Conservation (phyloP, 371 early-diverging fungal species). For the Quaeritorhiza haematococci region DNA sequence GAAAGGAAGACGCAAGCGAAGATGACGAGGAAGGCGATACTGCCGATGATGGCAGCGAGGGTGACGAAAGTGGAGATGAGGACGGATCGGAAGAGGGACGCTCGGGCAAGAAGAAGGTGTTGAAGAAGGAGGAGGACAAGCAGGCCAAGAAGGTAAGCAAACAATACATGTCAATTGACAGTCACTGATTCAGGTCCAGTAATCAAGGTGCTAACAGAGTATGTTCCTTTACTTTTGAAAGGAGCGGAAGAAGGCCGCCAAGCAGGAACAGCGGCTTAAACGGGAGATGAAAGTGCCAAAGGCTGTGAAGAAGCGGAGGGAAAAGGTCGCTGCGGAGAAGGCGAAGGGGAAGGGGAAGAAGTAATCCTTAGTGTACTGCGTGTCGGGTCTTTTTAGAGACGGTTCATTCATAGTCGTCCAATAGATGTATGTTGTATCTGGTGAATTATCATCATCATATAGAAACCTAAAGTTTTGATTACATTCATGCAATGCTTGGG, state of each 20-base stretch:
- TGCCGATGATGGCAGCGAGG: conserved; percentile 41
- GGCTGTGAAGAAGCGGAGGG: conserved; percentile 88
- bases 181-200: neutral
- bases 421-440: too few species aligned
- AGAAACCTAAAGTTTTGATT: too few species aligned
- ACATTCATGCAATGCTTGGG: too few species aligned
- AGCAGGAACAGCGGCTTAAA: conserved; percentile 85
- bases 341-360: conserved; percentile 4
- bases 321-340: conserved; percentile 35
- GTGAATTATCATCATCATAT: too few species aligned
- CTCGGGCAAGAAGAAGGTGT: conserved; percentile 48
- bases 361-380: too few species aligned
- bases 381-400: too few species aligned
- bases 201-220: neutral
- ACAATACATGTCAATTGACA: neutral
- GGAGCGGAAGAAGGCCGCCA: conserved; percentile 72
- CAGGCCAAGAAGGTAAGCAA: conserved; percentile 71
- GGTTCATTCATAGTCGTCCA: too few species aligned
- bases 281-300: conserved; percentile 92
- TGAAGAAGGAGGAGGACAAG: conserved; percentile 72
- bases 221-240: neutral
- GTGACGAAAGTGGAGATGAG: conserved; percentile 35
- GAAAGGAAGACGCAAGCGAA: conserved; percentile 20
- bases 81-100: conserved; percentile 26
- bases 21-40: conserved; percentile 34